A percentile compares a stretch with the other conserved stretches of the same genome.
These are phyloP conservation scores for Arthrobotrys conoides DNA, from an alignment of 2,329 filamentous ascomycete genomes.

Conservation along the genomic window DNA sequence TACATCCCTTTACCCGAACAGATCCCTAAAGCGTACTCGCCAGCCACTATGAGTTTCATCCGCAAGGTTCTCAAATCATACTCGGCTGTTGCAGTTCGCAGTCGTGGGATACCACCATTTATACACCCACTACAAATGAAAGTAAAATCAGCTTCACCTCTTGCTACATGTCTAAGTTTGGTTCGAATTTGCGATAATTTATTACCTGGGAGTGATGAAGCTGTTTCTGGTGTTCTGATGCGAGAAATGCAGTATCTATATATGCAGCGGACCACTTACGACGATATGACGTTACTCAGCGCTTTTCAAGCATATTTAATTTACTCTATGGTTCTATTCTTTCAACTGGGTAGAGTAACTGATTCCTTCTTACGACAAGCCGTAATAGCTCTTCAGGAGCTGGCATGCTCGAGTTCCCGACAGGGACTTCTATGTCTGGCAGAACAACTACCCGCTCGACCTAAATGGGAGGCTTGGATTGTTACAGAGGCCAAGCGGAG, in stretches of 20 bases:
- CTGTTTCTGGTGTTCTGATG: slow-evolving; percentile 66
- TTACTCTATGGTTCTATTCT: slow-evolving; percentile 71
- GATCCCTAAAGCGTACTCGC: slow-evolving; percentile 68
- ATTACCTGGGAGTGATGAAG: slow-evolving; percentile 65
- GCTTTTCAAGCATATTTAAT: slow-evolving; percentile 72
- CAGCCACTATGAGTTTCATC: slow-evolving; percentile 67
- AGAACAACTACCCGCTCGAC: slow-evolving; percentile 67
- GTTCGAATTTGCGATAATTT: slow-evolving; percentile 68
- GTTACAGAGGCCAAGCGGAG: slow-evolving; percentile 72
- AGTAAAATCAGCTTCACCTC: slow-evolving; percentile 63
- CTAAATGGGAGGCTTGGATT: slow-evolving; percentile 72
- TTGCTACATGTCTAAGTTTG: slow-evolving; percentile 68
- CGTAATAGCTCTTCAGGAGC: slow-evolving; percentile 71
- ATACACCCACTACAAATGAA: slow-evolving; percentile 68
- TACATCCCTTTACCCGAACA: slow-evolving; percentile 70
- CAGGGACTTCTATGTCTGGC: slow-evolving; percentile 69
- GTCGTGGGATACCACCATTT: slow-evolving; percentile 68
- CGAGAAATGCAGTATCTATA: slow-evolving; percentile 69
- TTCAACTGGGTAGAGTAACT: slow-evolving; percentile 65
- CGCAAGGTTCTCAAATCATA: slow-evolving; percentile 69
- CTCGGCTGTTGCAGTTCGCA: slow-evolving; percentile 66
- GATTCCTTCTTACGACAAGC: slow-evolving; percentile 67
- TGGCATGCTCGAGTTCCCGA: slow-evolving; percentile 68
- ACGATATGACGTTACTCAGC: slow-evolving; percentile 67
- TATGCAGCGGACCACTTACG: slow-evolving; percentile 63